Base-by-base conservation (phyloP, 2,329 filamentous ascomycete genomes). In the Botrytis porri region DNA sequence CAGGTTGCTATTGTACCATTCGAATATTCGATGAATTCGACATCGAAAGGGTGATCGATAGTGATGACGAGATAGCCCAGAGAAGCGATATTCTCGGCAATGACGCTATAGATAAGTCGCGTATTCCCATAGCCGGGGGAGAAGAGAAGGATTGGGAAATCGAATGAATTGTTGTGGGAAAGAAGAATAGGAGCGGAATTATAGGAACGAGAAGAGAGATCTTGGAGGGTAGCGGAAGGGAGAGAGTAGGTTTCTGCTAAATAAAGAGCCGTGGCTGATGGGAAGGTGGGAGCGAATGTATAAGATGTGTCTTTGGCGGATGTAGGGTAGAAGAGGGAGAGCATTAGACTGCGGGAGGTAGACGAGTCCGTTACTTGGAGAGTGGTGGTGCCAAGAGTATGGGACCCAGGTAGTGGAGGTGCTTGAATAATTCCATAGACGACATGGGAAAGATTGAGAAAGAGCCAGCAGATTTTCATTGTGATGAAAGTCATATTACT, bases 21-120 rank as follows among this genome's bases (percentile, higher is more conserved):
- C 0, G 81, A 80, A 32, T 80, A 83, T 39, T 79, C 78, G 10
- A 83, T 78, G 29, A 82, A 78, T 16, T 78, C 75, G 0, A 78
- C 77, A 74, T 83, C 82, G 65, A 81, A 81, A 5, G 82, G 79
- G 67, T 82, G 81, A 65, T 83, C 82, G 35, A 83, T 74, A 7
- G 80, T 79, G 5, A 82, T 74, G 18, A 82, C 80, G 4, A 77
- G 76, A 69, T 81, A 83, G 8, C 82, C 82, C 5, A 75, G 41
- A 63, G 81, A 82, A 16, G 82, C 78, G 4, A 83, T 72, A 41
- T 77, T 74, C 72, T 81, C 78, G 25, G 79, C 79, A 14, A 82
- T 75, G 9, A 74, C 73, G 54, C 72, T 80, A 74, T 82, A 82
- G 18, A 78, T 69, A n/a, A 80, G 77, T 20, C 81, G 77, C 5